A percentile compares a stretch with the other conserved stretches of the same genome.
These are phyloP conservation scores for Neotropicomus parvogracilis DNA, from an alignment of 1,284 basidiomycete genomes.

Conservation along the genomic window DNA sequence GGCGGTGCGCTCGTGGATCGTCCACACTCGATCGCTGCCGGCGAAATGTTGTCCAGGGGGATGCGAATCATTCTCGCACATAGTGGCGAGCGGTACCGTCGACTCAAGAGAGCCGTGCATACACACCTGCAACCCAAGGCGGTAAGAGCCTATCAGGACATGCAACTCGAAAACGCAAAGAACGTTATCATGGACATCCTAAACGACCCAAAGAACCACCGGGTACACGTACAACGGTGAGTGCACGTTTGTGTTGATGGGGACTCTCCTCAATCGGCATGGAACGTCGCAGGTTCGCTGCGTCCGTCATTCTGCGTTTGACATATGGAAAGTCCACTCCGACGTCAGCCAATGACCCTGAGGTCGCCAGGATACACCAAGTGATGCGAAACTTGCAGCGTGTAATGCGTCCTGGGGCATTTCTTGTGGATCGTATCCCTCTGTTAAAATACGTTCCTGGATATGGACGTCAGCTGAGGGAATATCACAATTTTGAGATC, in stretches of 20 bases:
- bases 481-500: conserved; percentile 53
- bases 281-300: conserved; percentile 47
- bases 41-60: conserved; percentile 25
- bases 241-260: background rate
- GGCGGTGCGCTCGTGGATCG: conserved; percentile 32
- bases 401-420: conserved; percentile 53
- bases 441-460: conserved; percentile 42
- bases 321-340: conserved; percentile 58
- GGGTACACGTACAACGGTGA: conserved; percentile 33
- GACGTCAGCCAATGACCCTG: conserved; percentile 53
- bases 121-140: conserved; percentile 38
- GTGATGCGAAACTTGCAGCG: conserved; percentile 46
- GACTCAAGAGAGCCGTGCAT: conserved; percentile 34
- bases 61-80: conserved; percentile 23
- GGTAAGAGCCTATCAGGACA: conserved; percentile 30
- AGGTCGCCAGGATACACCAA: conserved; percentile 50
- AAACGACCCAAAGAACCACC: conserved; percentile 34
- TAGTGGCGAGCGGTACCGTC: conserved; percentile 29
- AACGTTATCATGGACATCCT: conserved; percentile 39
- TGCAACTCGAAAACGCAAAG: conserved; percentile 37
- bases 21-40: conserved; percentile 30
- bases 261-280: background rate
- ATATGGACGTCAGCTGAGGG: conserved; percentile 21
- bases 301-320: conserved; percentile 60
- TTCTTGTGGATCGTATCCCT: conserved; percentile 58